These are phyloP conservation scores for Centella asiatica DNA, from an alignment of 129 eudicot species.

Conservation along the genomic window DNA sequence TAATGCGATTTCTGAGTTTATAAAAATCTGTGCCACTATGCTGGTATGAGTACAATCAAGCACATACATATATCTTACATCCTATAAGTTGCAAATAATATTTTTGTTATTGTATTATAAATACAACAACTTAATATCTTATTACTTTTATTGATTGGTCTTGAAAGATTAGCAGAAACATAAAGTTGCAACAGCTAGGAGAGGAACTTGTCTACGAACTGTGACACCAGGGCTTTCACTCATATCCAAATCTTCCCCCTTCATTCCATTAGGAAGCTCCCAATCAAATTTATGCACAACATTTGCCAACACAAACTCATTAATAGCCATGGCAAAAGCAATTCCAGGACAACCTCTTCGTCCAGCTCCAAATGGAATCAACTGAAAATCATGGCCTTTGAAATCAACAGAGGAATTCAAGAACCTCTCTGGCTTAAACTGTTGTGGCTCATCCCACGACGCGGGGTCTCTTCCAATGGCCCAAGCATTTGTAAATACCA, in stretches of 20 bases:
- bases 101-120: too few species aligned
- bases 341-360: slow-evolving; percentile 48
- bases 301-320: slow-evolving; percentile 33
- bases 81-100: too few species aligned
- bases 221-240: slow-evolving; percentile 23
- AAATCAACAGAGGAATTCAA: slow-evolving; percentile 22
- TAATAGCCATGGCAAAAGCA: slow-evolving; percentile 25
- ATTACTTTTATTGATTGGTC: not conserved
- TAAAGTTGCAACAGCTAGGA: slow-evolving; percentile 26
- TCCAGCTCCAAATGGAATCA: slow-evolving; percentile 47
- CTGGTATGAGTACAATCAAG: too few species aligned
- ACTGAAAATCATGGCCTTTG: slow-evolving; percentile 27
- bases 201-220: slow-evolving; percentile 23
- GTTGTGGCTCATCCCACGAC: slow-evolving; percentile 32
- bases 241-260: slow-evolving; percentile 30
- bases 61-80: too few species aligned
- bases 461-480: slow-evolving; percentile 43
- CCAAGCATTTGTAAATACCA: slow-evolving; percentile 32
- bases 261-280: slow-evolving; percentile 29
- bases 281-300: slow-evolving; percentile 32
- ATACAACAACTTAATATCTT: too few species aligned
- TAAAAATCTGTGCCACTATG: too few species aligned
- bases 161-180: slow-evolving; percentile 7
- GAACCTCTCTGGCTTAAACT: slow-evolving; percentile 45
- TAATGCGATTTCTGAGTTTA: too few species aligned